Evolutionary conservation across 192 early-diverging fungal species (phyloP).

Genomic region (Phlyctochytrium planicorne): DNA sequence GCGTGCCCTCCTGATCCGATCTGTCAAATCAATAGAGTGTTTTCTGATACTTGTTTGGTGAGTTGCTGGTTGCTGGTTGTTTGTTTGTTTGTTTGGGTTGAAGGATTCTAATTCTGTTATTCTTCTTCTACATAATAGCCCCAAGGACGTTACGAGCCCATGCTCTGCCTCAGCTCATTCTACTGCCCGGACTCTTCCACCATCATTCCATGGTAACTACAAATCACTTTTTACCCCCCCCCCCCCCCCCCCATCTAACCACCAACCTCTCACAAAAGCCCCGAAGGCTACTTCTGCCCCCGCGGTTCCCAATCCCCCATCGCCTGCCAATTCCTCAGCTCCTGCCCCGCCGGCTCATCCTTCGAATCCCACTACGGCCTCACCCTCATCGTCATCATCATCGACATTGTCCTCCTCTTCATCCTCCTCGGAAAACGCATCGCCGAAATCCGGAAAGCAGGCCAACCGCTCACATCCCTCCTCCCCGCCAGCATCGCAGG

Average conservation of each 20-base stretch:
- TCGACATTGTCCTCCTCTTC: constrained; percentile 26
- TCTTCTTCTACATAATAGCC: constrained; percentile 16
- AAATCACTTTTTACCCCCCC: too few relatives aligned
- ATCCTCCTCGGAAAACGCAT: constrained; percentile 24
- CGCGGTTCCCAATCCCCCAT: constrained; percentile 31
- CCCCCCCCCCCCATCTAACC: too few relatives aligned
- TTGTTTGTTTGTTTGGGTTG: not conserved
- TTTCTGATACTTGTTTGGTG: not conserved
- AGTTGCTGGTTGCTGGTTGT: not conserved
- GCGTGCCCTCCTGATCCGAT: constrained; percentile 17
- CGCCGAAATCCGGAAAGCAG: not conserved
- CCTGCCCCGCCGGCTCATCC: constrained; percentile 26
- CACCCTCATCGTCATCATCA: constrained; percentile 6
- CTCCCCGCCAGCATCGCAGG: not conserved
- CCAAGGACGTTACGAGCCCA: constrained; percentile 39
- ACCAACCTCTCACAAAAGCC: too few relatives aligned
- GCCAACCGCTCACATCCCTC: not conserved
- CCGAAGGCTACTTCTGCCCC: constrained; percentile 47
- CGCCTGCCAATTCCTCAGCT: constrained; percentile 27
- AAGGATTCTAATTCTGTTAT: not conserved
- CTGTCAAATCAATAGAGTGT: constrained; percentile 9
- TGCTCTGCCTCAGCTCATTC: constrained; percentile 34
- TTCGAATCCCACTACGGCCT: constrained; percentile 20
- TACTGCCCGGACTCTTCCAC: constrained; percentile 34
- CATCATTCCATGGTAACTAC: constrained; percentile 41